Evolutionary conservation across 192 early-diverging fungal species (phyloP), one percentile per base, ranked within the genome.

Genomic region (Coemansia sp.): DNA sequence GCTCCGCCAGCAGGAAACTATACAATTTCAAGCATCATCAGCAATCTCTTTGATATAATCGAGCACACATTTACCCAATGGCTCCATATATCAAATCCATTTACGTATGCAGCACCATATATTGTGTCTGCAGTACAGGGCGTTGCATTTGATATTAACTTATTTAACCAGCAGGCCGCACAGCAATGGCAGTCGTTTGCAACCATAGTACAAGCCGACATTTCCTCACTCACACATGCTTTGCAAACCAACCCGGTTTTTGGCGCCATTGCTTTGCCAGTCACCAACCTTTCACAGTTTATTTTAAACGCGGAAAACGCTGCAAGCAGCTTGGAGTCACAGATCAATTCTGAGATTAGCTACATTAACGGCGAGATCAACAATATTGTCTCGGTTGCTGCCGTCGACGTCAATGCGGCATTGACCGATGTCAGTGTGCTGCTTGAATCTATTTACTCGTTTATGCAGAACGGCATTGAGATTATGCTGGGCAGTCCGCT

Each of bases 201-300:
- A 16, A n/a, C 41, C 4, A 22, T 49, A 10, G 17, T 71, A 0
- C 48, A 32, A 50, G 65, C 57, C 37, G 63, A 68, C 5, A 64
- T 72, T n/a, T 11, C 61, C 37, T 61, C 72, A 2, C 44, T 69
- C 3, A 40, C 10, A 19, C 25, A 53, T 5, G 49, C 65, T 8
- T 39, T 74, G 13, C 38, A 59, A 25, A 71, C 70, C 9, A 81
- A 81, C 44, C 51, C 32, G 32, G 12, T 72, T n/a, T 63, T 68
- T 2, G 75, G 66, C 20, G 65, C 46, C 12, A 17, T 75, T 4
- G 32, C 75, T 17, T 55, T 75, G 16, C 70, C 78, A 16, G 12
- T 81, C 7, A 81, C 78, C n/a, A 75, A 75, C 49, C 60, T 70
- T 17, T 42, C 66, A 7, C 69, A 50, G n/a, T 75, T 69, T 51